A percentile compares a stretch with the other conserved stretches of the same genome.
phyloP scores from a whole-genome alignment of 2,329 filamentous ascomycete genomes.

The Colletotrichum theobromicola region DNA sequence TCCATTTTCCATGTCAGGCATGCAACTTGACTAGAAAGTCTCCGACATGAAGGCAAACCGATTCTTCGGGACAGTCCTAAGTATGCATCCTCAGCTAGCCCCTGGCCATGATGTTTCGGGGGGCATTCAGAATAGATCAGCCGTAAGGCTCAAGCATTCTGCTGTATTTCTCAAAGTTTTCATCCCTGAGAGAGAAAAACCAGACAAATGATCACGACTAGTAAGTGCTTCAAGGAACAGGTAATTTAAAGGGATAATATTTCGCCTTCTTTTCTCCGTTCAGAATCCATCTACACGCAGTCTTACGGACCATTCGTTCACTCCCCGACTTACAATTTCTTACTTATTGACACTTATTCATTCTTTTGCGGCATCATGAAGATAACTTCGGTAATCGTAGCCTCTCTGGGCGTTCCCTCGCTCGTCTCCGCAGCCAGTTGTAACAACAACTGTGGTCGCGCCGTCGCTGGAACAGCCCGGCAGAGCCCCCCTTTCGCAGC shows the following conservation, averaged over 20 bases:
- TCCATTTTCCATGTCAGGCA: background rate
- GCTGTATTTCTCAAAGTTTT: background rate
- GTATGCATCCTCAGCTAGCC: background rate
- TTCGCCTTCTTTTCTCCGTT: background rate
- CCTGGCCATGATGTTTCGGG: background rate
- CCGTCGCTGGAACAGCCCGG: conserved; percentile 6
- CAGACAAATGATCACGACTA: background rate
- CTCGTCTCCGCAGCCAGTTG: background rate
- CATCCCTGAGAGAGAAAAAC: background rate
- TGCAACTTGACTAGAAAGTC: background rate
- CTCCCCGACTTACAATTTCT: background rate
- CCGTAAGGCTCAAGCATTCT: background rate
- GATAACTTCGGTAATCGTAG: background rate
- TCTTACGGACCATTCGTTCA: background rate
- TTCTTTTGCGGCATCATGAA: background rate
- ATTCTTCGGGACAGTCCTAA: background rate
- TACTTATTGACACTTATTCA: background rate
- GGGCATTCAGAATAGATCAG: too few species aligned
- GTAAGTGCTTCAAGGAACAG: background rate
- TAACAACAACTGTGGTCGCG: conserved; percentile 20
- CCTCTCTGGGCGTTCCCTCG: background rate
- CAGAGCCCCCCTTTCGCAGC: background rate
- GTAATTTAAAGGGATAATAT: background rate
- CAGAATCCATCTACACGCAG: background rate
- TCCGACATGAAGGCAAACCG: background rate